Percentiles rank a stretch among this genome's conserved stretches.
phyloP scores from a whole-genome alignment of 2,329 filamentous ascomycete genomes.

The Alternaria brassicae region DNA sequence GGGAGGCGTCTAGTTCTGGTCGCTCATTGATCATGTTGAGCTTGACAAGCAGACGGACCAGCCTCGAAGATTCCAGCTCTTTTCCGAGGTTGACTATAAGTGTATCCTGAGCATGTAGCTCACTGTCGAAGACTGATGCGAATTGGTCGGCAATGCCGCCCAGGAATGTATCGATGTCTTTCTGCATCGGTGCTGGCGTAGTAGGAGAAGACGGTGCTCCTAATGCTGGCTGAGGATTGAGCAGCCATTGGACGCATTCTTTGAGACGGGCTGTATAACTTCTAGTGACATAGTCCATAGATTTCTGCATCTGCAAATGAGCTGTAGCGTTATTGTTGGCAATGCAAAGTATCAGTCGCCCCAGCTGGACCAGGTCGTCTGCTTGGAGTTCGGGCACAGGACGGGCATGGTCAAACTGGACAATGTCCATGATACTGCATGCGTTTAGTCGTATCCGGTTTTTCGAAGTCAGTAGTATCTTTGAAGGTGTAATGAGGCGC shows the following conservation, averaged over 20 bases:
- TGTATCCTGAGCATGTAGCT: slow-evolving; percentile 80
- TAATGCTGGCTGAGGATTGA: slow-evolving; percentile 61
- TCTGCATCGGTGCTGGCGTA: slow-evolving; percentile 54
- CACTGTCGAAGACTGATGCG: slow-evolving; percentile 75
- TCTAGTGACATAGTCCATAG: slow-evolving; percentile 77
- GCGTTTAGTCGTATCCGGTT: slow-evolving; percentile 87
- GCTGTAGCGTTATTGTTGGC: slow-evolving; percentile 71
- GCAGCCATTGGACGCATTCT: slow-evolving; percentile 81
- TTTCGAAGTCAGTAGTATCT: slow-evolving; percentile 88
- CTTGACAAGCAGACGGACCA: slow-evolving; percentile 82
- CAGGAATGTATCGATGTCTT: slow-evolving; percentile 81
- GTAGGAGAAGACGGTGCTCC: slow-evolving; percentile 43
- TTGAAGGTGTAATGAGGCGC: slow-evolving; percentile 83
- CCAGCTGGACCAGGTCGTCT: slow-evolving; percentile 85
- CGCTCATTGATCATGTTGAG: slow-evolving; percentile 89
- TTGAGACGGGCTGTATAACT: slow-evolving; percentile 80
- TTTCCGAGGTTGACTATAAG: slow-evolving; percentile 73
- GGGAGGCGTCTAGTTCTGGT: slow-evolving; percentile 79
- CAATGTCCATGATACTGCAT: slow-evolving; percentile 87
- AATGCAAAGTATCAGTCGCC: slow-evolving; percentile 81
- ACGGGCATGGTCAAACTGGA: slow-evolving; percentile 76
- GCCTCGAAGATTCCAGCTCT: slow-evolving; percentile 88
- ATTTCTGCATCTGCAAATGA: slow-evolving; percentile 69
- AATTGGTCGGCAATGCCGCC: slow-evolving; percentile 79
- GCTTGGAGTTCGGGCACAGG: slow-evolving; percentile 79